phyloP scores from a whole-genome alignment of 257 asterid genomes.

The Solanum neorickii region DNA sequence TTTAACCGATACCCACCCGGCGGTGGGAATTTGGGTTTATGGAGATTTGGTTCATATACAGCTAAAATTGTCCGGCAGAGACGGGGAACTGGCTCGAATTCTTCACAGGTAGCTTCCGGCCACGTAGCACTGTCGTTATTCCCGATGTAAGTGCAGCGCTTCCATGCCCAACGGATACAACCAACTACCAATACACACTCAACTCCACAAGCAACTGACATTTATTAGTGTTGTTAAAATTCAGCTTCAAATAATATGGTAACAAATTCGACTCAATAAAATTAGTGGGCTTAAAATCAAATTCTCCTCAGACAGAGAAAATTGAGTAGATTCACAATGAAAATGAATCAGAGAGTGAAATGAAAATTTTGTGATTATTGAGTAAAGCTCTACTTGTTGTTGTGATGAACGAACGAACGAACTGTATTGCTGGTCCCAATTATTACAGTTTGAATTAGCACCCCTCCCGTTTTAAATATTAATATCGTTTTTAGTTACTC shows the following conservation, averaged over 20 bases:
- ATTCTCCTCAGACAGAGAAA: not conserved
- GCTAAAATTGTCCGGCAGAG: constrained; percentile 79
- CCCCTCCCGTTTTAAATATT: not conserved
- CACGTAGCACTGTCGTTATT: constrained; percentile 79
- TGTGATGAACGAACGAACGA: not conserved
- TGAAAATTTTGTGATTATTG: too few relatives aligned
- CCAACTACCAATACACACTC: constrained; percentile 65
- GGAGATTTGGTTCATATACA: constrained; percentile 71
- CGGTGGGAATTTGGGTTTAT: constrained; percentile 46
- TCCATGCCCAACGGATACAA: constrained; percentile 94
- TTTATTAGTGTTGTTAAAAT: not conserved
- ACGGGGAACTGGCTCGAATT: constrained; percentile 73
- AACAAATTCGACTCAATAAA: not conserved
- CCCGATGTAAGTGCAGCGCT: constrained; percentile 91
- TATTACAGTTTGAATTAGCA: not conserved
- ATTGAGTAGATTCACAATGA: not conserved
- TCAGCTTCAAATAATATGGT: not conserved
- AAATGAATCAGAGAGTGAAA: not conserved
- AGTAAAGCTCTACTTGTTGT: not conserved
- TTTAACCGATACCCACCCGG: constrained; percentile 51
- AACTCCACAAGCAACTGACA: constrained; percentile 35
- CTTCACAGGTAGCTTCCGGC: constrained; percentile 69
- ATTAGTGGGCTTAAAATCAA: not conserved
- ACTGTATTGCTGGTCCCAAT: not conserved
- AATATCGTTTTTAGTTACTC: not conserved